Evolutionary conservation across 108 stramenopile species (phyloP), one percentile per base, ranked within the genome.

Genomic region (Nannochloropsis salina): DNA sequence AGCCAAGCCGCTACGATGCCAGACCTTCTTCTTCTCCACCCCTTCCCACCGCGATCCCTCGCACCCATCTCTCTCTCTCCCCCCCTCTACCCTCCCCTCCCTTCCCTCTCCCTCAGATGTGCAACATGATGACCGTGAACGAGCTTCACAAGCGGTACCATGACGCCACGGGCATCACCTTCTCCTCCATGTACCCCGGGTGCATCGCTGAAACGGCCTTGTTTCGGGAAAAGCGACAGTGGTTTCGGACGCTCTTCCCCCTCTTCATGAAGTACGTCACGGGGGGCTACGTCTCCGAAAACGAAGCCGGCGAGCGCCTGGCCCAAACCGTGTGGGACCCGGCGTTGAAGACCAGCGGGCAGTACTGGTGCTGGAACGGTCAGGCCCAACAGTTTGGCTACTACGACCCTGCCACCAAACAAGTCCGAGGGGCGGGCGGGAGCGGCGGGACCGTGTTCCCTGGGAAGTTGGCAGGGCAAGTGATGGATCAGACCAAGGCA

Each of bases 361-460:
- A 95, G 1, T 98, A 98, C 94, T 98, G 97, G 97, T 92, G 94
- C 84, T 98, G 97, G 97, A 98, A 98, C 87, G 97, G 97, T 44
- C 94, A 94, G 41, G 96, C 96, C 80, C 91, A 96, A 82, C 93
- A 94, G 80, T 22, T 81, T 5, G 80, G 80, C 5, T 43, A 93
- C 82, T 95, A 94, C 92, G 91, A 90, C 84, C 42, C 51, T 9
- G 86, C 85, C 9, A 95, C 95, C 80, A 94, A 94, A 12, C 94
- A 95, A 83, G 94, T 94, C 18, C 83, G 89, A 22, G 96, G 96
- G 51, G 95, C 96, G 41, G 96, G 96, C 61, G 96, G 96, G 83
- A 93, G 95, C n/a, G 96, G 96, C 41, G 96, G 96, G 43, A 94
- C 94, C 80, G 95, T 97, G 85, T 97, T 97, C 83, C 95, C 96